Evolutionary conservation across 1,284 basidiomycete genomes (phyloP).

Genomic region (Irpex sp.): DNA sequence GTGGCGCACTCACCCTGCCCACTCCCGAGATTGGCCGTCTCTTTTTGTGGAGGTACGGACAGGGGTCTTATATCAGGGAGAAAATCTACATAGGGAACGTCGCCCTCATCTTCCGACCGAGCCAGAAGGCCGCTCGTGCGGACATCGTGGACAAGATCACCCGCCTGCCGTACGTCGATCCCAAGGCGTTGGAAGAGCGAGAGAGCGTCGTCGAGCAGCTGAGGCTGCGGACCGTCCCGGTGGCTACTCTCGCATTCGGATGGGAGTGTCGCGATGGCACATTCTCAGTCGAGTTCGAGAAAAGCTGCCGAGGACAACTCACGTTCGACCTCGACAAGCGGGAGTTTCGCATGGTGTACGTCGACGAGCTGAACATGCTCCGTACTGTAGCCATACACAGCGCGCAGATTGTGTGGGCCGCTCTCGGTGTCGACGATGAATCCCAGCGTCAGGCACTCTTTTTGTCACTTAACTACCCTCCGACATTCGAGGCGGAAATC

Average conservation of each 20-base stretch:
- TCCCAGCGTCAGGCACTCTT: conserved; percentile 34
- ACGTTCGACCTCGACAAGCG: conserved; percentile 41
- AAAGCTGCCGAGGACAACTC: conserved; percentile 22
- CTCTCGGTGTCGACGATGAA: conserved; percentile 26
- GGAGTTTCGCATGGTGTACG: conserved; percentile 41
- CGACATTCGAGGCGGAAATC: conserved; percentile 37
- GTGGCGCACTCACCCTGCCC: conserved; percentile 48
- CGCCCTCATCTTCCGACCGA: conserved; percentile 29
- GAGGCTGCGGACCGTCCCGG: conserved; percentile 21
- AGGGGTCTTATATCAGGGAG: not conserved
- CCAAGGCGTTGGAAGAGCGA: conserved; percentile 27
- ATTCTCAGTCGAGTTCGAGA: conserved; percentile 56
- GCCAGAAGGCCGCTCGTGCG: conserved; percentile 27
- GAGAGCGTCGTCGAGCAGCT: conserved; percentile 28
- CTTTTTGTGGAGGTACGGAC: conserved; percentile 45
- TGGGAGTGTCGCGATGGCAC: conserved; percentile 51
- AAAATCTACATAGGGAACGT: conserved; percentile 27
- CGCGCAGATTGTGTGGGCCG: conserved; percentile 37
- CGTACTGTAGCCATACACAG: conserved; percentile 40
- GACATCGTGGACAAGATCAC: conserved; percentile 39
- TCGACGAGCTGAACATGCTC: conserved; percentile 16
- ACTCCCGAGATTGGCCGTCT: conserved; percentile 29
- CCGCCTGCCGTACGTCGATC: conserved; percentile 43
- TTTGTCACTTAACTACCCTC: conserved; percentile 38
- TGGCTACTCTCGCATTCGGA: conserved; percentile 44